These are phyloP conservation scores for Candida vartiovaarae DNA, from an alignment of 805 yeast species.

Conservation along the genomic window DNA sequence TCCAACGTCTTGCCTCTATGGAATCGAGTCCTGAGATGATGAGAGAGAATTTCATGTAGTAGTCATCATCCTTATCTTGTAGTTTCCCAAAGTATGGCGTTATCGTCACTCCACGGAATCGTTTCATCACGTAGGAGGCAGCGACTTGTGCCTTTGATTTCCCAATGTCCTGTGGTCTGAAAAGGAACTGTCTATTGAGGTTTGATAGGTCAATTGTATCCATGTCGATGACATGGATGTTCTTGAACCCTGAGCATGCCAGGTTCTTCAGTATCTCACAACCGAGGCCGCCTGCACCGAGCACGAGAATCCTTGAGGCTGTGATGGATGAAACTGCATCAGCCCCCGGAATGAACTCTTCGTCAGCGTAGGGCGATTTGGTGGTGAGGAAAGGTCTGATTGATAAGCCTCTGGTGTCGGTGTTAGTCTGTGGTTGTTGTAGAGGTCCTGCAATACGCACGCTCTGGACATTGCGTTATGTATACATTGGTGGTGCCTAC, in stretches of 20 bases:
- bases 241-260: constrained; percentile 64
- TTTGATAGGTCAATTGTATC: constrained; percentile 91
- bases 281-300: constrained; percentile 95
- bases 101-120: constrained; percentile 40
- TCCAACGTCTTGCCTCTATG: constrained; percentile 87
- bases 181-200: constrained; percentile 84
- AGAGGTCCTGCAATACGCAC: background rate
- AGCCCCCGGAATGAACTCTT: constrained; percentile 29
- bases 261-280: constrained; percentile 82
- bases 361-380: constrained; percentile 29
- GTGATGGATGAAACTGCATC: constrained; percentile 14
- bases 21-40: constrained; percentile 86
- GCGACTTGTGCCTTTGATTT: constrained; percentile 79
- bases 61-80: constrained; percentile 54
- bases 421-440: background rate
- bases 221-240: constrained; percentile 80
- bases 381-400: constrained; percentile 19
- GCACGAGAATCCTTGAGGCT: constrained; percentile 36
- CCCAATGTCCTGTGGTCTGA: constrained; percentile 75
- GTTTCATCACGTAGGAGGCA: constrained; percentile 44
- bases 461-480: background rate
- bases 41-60: constrained; percentile 60
- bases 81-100: constrained; percentile 59
- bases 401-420: constrained; percentile 4
- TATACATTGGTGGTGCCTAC: too few relatives aligned